Conservation (phyloP, 768 basidiomycete species). For the Pleurotus sapidus region DNA sequence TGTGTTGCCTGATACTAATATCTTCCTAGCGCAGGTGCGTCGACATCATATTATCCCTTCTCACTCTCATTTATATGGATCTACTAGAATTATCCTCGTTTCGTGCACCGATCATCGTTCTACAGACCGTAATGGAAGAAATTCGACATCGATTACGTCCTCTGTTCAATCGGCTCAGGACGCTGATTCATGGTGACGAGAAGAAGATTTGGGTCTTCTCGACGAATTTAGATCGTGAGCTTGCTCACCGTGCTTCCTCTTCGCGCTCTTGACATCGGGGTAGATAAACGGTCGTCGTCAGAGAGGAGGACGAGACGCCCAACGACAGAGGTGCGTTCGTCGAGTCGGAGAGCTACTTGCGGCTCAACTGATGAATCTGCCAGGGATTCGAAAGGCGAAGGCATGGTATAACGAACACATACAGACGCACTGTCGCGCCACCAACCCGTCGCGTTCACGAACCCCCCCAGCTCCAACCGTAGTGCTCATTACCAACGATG, state of each 20-base stretch:
- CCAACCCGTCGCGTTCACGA: slow-evolving; percentile 48
- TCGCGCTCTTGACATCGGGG: background rate
- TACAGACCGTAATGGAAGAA: slow-evolving; percentile 96
- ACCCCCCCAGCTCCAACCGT: slow-evolving; percentile 47
- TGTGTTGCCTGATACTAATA: slow-evolving; percentile 91
- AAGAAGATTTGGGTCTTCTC: slow-evolving; percentile 81
- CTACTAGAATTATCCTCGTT: slow-evolving; percentile 79
- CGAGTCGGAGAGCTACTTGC: background rate
- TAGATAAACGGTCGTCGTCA: slow-evolving; percentile 78
- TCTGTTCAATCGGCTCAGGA: slow-evolving; percentile 88
- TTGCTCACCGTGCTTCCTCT: background rate
- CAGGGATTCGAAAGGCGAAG: slow-evolving; percentile 86
- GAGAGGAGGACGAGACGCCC: slow-evolving; percentile 76
- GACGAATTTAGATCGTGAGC: slow-evolving; percentile 83
- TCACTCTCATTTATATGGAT: slow-evolving; percentile 69
- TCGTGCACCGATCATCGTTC: slow-evolving; percentile 76
- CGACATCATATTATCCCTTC: background rate
- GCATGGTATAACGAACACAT: slow-evolving; percentile 85
- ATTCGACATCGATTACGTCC: slow-evolving; percentile 93
- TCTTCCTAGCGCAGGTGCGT: slow-evolving; percentile 84
- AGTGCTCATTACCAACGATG: slow-evolving; percentile 88
- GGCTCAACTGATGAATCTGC: background rate
- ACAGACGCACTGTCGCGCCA: slow-evolving; percentile 30
- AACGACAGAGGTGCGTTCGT: slow-evolving; percentile 82
- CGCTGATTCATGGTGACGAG: slow-evolving; percentile 80